Evolutionary conservation across 139 green algal genomes (phyloP), one percentile per base, ranked within the genome.

Genomic region (Gonium pectorale): DNA sequence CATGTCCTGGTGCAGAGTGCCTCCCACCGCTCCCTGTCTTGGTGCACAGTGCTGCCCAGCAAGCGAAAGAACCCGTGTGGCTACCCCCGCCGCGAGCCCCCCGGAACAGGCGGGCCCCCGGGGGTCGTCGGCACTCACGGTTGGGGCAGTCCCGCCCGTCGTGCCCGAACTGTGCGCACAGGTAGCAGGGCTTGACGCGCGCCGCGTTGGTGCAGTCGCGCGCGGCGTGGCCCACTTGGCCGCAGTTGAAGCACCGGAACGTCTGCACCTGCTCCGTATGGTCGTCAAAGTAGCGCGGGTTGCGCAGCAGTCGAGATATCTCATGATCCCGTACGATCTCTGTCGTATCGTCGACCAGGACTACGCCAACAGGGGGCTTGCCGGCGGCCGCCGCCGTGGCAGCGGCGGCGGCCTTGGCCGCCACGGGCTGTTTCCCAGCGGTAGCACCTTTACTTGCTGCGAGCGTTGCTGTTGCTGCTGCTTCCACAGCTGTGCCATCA

Each of bases 91-190:
- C 29, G 43, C 33, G 31, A 9, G 33, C n/a, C 29, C 8, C 62
- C n/a, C 31, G 62, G 19, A 56, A 56, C 49, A 56, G 49, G 49
- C 19, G 19, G 19, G 19, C n/a, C n/a, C n/a, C n/a, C n/a, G n/a
- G n/a, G n/a, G n/a, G n/a, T n/a, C n/a, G n/a, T n/a, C n/a, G n/a
- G n/a, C n/a, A 86, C 87, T 90, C 43, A 91, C 88, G 79, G 85
- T 92, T 93, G 29, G 93, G 93, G 82, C 94, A 97, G 64, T 94
- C 85, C 5, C 79, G 26, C 15, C 83, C 80, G 4, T 88, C 71
- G 77, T 94, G 91, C 9, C 90, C 91, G 44, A 94, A 90, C 62
- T 94, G 86, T 40, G 92, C 93, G 85, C 94, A 97, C 60, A 96
- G 81, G 80, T 90, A 90, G 86, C 94, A 97, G 13, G 94, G 90